phyloP scores from a whole-genome alignment of 345 rosid genomes.

The Citrus sp. region DNA sequence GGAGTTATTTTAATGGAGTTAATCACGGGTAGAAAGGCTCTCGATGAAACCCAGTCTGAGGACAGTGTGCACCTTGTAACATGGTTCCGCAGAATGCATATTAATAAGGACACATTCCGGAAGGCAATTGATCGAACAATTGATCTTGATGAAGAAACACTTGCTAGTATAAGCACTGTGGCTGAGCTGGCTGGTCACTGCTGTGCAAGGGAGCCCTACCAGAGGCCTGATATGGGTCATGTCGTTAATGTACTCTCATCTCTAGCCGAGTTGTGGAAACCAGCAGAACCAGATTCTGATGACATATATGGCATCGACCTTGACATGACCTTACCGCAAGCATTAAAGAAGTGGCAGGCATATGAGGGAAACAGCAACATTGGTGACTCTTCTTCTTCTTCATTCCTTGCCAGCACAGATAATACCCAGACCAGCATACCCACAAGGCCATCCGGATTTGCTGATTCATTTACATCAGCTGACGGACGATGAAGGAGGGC shows the following conservation, averaged over 20 bases:
- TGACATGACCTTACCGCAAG: constrained; percentile 30
- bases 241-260: constrained; percentile 39
- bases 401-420: constrained; percentile 22
- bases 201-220: constrained; percentile 23
- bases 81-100: constrained; percentile 37
- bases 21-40: constrained; percentile 39
- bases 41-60: constrained; percentile 38
- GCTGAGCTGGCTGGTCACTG: constrained; percentile 40
- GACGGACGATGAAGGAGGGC: constrained; percentile 32
- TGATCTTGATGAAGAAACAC: constrained; percentile 27
- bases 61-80: constrained; percentile 35
- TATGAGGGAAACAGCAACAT: constrained; percentile 20
- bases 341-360: constrained; percentile 37
- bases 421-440: constrained; percentile 41
- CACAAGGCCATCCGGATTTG: constrained; percentile 38
- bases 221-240: constrained; percentile 46
- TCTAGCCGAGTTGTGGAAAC: constrained; percentile 35
- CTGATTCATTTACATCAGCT: constrained; percentile 34
- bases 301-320: constrained; percentile 35
- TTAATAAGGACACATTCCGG: constrained; percentile 17
- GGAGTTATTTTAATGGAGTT: constrained; percentile 47
- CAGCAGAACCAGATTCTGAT: constrained; percentile 31
- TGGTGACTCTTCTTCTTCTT: constrained; percentile 5
- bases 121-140: constrained; percentile 30
- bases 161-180: constrained; percentile 33